These are phyloP conservation scores for Mrakia gelida DNA, from an alignment of 768 basidiomycete genomes.

Conservation along the genomic window DNA sequence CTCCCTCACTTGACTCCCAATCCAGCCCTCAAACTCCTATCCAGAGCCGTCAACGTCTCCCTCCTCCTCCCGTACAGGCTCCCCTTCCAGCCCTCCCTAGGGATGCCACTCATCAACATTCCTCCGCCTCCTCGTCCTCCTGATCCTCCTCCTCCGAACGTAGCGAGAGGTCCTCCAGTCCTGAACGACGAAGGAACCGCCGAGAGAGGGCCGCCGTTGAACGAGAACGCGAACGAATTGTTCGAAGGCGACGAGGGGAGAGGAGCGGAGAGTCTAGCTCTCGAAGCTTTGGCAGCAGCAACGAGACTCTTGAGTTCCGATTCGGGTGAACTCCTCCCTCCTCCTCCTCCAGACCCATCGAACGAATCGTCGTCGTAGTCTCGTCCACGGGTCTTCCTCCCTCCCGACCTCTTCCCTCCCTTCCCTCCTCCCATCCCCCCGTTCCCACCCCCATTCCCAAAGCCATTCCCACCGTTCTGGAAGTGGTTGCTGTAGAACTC, in stretches of 20 bases:
- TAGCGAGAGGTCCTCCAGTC: constrained; percentile 1
- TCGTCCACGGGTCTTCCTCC: neutral
- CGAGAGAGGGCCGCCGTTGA: neutral
- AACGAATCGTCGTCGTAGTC: neutral
- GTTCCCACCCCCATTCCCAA: neutral
- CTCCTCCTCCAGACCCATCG: neutral
- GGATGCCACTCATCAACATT: neutral
- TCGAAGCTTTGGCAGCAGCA: constrained; percentile 11
- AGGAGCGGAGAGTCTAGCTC: constrained; percentile 19
- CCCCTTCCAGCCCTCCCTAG: constrained; percentile 19
- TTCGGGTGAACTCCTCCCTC: constrained; percentile 2
- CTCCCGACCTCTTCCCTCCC: neutral
- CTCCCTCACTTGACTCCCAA: neutral
- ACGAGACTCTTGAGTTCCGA: constrained; percentile 16
- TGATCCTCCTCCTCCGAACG: neutral
- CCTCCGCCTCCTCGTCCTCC: too few species aligned
- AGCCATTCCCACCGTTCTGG: neutral
- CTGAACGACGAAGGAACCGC: neutral
- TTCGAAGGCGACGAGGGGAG: neutral
- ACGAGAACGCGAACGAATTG: neutral
- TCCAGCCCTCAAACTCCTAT: neutral
- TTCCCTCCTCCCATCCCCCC: neutral
- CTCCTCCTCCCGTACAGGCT: constrained; percentile 16
- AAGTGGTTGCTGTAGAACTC: too few species aligned
- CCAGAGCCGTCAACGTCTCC: neutral